Evolutionary conservation across 768 basidiomycete species (phyloP).

Genomic region (Russula emetica): DNA sequence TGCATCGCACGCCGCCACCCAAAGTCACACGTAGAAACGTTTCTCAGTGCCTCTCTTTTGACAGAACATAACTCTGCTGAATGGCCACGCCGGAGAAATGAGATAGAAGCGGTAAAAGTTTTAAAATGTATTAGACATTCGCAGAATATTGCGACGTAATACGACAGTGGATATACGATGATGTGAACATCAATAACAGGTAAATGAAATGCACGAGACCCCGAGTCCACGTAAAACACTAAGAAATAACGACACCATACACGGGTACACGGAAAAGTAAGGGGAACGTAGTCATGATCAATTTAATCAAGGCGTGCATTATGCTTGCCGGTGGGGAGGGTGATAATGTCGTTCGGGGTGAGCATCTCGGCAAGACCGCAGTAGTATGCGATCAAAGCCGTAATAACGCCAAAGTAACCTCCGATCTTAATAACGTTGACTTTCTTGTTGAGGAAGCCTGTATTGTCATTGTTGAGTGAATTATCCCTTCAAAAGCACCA

Average conservation of each 20-base stretch:
- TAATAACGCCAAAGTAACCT: conserved; percentile 40
- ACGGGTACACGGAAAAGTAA: background rate
- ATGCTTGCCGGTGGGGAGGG: conserved; percentile 39
- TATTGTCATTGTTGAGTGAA: conserved; percentile 11
- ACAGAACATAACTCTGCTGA: background rate
- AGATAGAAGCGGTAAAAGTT: background rate
- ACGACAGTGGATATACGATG: background rate
- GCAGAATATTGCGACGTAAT: background rate
- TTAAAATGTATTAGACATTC: background rate
- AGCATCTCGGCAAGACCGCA: conserved; percentile 43
- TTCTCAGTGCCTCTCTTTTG: background rate
- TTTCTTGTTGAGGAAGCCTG: conserved; percentile 9
- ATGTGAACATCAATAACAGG: background rate
- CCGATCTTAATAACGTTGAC: conserved; percentile 38
- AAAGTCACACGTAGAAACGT: too few relatives aligned
- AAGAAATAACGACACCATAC: background rate
- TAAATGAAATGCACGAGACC: background rate
- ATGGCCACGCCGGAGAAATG: background rate
- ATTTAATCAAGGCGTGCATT: background rate
- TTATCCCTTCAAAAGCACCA: conserved; percentile 2
- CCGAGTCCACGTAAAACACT: background rate
- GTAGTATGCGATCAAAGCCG: conserved; percentile 49
- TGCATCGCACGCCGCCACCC: too few relatives aligned
- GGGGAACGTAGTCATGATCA: background rate
- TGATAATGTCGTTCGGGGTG: conserved; percentile 37